phyloP scores from a whole-genome alignment of 2,329 filamentous ascomycete genomes.

The Aureobasidium sp. region DNA sequence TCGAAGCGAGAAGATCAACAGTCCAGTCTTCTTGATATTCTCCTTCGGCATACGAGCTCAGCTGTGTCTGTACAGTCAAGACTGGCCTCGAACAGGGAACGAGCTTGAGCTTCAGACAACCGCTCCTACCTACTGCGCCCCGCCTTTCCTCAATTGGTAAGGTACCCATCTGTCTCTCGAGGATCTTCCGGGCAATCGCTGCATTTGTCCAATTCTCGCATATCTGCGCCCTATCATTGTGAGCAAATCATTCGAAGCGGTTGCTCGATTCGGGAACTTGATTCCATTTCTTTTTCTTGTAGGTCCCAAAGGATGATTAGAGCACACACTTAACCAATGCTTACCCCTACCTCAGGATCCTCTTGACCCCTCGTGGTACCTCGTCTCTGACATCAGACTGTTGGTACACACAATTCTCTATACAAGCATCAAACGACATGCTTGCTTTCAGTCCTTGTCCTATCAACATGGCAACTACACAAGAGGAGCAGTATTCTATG shows the following conservation, averaged over 20 bases:
- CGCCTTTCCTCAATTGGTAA: conserved; percentile 1
- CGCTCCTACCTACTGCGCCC: neutral
- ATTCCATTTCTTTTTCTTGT: conserved; percentile 7
- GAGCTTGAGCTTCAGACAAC: conserved; percentile 4
- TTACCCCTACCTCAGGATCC: neutral
- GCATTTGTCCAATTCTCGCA: neutral
- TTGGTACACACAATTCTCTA: neutral
- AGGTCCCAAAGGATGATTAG: neutral
- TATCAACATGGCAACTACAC: neutral
- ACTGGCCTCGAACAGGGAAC: conserved; percentile 10
- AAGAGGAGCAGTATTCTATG: neutral
- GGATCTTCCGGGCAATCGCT: conserved; percentile 5
- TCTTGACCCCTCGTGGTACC: neutral
- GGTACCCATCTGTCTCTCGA: conserved; percentile 4
- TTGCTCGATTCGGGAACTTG: neutral
- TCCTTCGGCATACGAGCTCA: neutral
- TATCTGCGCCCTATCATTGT: neutral
- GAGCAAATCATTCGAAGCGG: neutral
- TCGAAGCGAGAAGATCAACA: neutral
- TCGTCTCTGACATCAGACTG: neutral
- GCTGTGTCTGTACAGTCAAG: conserved; percentile 1
- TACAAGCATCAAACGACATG: neutral
- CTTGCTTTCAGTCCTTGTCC: conserved; percentile 3
- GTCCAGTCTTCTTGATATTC: conserved; percentile 5
- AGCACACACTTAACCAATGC: neutral